Evolutionary conservation across 2,329 filamentous ascomycete genomes (phyloP).

Genomic region (Fusarium hostae): DNA sequence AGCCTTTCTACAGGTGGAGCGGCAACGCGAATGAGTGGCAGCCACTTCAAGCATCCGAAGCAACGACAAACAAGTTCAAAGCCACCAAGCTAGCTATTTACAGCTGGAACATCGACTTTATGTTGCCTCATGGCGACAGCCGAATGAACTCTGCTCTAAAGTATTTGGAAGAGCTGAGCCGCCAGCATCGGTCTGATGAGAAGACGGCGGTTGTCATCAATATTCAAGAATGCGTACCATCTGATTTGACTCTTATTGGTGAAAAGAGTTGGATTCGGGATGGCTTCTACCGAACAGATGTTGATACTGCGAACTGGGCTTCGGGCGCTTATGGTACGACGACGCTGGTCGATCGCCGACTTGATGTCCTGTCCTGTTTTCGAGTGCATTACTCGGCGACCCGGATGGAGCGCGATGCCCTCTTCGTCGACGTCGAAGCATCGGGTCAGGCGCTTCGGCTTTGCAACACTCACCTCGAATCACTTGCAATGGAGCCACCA

Average conservation of each 20-base stretch:
- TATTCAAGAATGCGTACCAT: constrained; percentile 62
- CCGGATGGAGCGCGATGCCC: constrained; percentile 62
- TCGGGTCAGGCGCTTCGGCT: constrained; percentile 53
- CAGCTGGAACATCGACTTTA: constrained; percentile 54
- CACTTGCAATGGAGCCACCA: constrained; percentile 59
- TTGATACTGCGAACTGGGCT: constrained; percentile 56
- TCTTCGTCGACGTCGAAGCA: constrained; percentile 60
- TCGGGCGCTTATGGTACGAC: constrained; percentile 62
- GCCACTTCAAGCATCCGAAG: neutral
- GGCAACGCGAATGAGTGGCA: neutral
- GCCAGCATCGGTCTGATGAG: constrained; percentile 3
- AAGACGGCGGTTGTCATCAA: constrained; percentile 55
- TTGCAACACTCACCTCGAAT: constrained; percentile 69
- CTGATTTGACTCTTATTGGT: constrained; percentile 58
- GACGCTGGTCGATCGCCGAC: constrained; percentile 60
- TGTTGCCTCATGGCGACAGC: constrained; percentile 46
- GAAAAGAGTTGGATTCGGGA: constrained; percentile 58
- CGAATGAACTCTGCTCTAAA: constrained; percentile 50
- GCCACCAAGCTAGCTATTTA: constrained; percentile 45
- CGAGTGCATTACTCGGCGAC: constrained; percentile 62
- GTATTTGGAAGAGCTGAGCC: constrained; percentile 37
- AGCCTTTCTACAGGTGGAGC: neutral
- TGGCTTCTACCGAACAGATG: constrained; percentile 61
- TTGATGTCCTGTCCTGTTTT: constrained; percentile 58
- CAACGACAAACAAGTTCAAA: neutral